Evolutionary conservation across 2,329 filamentous ascomycete species (phyloP).

Genomic region (Aspergillus novoparasiticus): DNA sequence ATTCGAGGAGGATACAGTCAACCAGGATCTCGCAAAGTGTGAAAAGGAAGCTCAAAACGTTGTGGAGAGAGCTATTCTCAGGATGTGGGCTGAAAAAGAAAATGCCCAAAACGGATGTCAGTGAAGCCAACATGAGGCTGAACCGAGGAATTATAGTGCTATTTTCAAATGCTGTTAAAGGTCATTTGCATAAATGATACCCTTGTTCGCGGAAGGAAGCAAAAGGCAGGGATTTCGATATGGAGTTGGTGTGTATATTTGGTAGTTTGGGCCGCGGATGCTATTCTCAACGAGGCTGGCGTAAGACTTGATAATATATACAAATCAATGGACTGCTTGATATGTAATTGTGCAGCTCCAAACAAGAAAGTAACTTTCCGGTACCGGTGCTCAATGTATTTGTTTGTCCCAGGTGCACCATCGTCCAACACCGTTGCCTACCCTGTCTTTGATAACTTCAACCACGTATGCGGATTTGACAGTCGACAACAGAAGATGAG

Average conservation of each 20-base stretch:
- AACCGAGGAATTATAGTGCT: neutral
- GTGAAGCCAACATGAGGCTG: constrained; percentile 5
- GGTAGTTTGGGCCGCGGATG: constrained; percentile 8
- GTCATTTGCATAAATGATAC: constrained; percentile 28
- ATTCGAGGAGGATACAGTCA: constrained; percentile 46
- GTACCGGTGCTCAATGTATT: neutral
- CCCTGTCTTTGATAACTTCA: constrained; percentile 45
- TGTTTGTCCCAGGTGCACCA: constrained; percentile 37
- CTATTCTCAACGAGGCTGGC: constrained; percentile 21
- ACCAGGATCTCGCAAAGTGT: constrained; percentile 41
- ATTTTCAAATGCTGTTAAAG: constrained; percentile 2
- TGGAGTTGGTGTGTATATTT: constrained; percentile 30
- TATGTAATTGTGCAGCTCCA: neutral
- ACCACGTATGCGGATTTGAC: constrained; percentile 29
- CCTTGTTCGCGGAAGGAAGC: constrained; percentile 21
- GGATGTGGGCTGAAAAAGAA: constrained; percentile 42
- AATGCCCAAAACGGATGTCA: constrained; percentile 23
- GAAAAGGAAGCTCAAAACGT: constrained; percentile 45
- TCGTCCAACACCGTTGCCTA: constrained; percentile 36
- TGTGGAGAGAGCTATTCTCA: constrained; percentile 47
- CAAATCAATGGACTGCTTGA: neutral
- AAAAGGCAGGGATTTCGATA: constrained; percentile 21
- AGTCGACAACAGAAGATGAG: constrained; percentile 40
- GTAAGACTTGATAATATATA: constrained; percentile 15
- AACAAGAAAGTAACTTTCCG: neutral